Base-by-base conservation (phyloP, 306 rosid genomes). In the Herpetospermum pedunculosum region DNA sequence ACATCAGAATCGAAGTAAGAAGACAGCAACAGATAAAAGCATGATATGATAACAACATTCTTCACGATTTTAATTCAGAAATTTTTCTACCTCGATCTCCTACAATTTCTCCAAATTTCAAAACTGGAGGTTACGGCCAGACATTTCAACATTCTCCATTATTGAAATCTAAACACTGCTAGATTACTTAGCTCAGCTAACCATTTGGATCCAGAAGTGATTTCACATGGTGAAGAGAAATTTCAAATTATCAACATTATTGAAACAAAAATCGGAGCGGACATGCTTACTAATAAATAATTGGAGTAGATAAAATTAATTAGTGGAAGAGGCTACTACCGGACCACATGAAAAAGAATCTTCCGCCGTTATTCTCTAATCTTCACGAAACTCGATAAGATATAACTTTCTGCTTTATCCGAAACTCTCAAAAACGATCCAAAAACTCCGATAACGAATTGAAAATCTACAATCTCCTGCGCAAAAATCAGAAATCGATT, bases 291-390 rank as follows among this genome's bases (percentile, higher is more conserved):
- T 44, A 68, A 68, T 23, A 68, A 68, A 68, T 41, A 68, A 23
- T 41, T 41, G 35, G 6, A 41, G 0, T 64, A 37, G 23, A 67
- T 62, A 40, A 67, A 67, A 41, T 67, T 41, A 40, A 41, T 41
- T 1, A 8, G 13, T 8, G 3, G 12, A 68, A 68, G 54, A 38
- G 37, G 25, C 71, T 19, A 18, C 46, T 63, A 35, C 69, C 69
- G 71, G 71, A 19, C 71, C 71, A 64, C 71, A 64, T 64, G 46
- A 21, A 37, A 37, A 19, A 38, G 30, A 64, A 64, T 64, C 71
- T 64, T 25, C 48, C 37, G 73, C 73, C 73, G 53, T 67, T 67
- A 40, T 67, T 67, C 50, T 41, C 50, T 41, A 69, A 44, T 69
- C 57, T 69, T 69, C 74, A 69, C 57, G 40, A 69, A 43, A 15